Evolutionary conservation across 179 eudicot genomes (phyloP).

Genomic region (Patellifolia procumbens): DNA sequence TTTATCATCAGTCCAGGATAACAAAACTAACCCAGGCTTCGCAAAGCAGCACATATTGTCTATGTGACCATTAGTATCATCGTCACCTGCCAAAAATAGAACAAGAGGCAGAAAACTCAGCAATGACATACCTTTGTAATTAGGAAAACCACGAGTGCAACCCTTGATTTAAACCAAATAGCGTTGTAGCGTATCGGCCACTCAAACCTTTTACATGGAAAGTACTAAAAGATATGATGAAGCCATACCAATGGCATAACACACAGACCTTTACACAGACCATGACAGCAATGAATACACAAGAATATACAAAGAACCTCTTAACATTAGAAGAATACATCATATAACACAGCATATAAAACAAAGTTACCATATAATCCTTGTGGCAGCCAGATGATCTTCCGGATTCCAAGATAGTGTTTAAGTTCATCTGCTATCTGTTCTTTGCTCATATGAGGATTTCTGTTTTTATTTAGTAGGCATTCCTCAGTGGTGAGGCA

Average conservation of each 20-base stretch:
- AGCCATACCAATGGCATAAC: neutral
- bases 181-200: neutral
- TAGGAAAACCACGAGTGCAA: slow-evolving; percentile 31
- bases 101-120: neutral
- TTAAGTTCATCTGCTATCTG: slow-evolving; percentile 87
- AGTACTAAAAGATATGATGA: neutral
- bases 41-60: slow-evolving; percentile 92
- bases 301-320: neutral
- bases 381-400: slow-evolving; percentile 88
- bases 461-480: slow-evolving; percentile 85
- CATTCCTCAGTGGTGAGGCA: slow-evolving; percentile 98
- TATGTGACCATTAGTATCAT: slow-evolving; percentile 94
- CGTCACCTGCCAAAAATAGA: slow-evolving; percentile 60
- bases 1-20: slow-evolving; percentile 90
- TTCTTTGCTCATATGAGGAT: slow-evolving; percentile 71
- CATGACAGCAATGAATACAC: neutral
- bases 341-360: neutral
- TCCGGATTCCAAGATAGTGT: slow-evolving; percentile 76
- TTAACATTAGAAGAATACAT: neutral
- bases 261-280: neutral
- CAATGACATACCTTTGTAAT: neutral
- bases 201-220: neutral
- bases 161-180: slow-evolving; percentile 34
- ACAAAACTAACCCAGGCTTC: slow-evolving; percentile 77
- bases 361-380: slow-evolving; percentile 64